Evolutionary conservation across 345 rosid genomes (phyloP).

Genomic region (Citrus mangshanensis): DNA sequence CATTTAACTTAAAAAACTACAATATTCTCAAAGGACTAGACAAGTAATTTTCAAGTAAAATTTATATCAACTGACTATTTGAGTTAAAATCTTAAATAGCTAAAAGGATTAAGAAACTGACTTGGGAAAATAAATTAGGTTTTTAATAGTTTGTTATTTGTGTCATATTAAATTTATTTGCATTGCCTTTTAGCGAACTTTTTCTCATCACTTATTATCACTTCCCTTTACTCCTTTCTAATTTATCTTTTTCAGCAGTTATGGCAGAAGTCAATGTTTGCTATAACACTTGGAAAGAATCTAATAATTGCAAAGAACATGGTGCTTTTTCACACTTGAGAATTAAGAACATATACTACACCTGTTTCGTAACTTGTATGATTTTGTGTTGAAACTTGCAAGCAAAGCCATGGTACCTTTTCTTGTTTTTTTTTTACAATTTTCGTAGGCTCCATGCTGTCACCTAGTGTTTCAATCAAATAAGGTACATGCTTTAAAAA

Average conservation of each 20-base stretch:
- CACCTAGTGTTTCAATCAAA: neutral
- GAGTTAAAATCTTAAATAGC: too few relatives aligned
- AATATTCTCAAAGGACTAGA: too few relatives aligned
- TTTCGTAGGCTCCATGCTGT: neutral
- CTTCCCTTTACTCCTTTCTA: neutral
- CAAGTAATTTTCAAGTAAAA: accelerated
- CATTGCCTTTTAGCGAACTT: too few relatives aligned
- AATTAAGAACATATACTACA: neutral
- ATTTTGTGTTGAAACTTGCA: neutral
- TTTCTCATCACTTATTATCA: too few relatives aligned
- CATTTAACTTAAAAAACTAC: too few relatives aligned
- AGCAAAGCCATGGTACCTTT: neutral
- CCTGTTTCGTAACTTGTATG: neutral
- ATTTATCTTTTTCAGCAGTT: neutral
- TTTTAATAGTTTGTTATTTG: too few relatives aligned
- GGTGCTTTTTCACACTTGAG: neutral
- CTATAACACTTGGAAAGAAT: neutral
- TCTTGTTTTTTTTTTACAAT: neutral
- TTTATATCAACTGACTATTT: too few relatives aligned
- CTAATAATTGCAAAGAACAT: neutral
- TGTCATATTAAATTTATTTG: too few relatives aligned
- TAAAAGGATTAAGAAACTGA: too few relatives aligned
- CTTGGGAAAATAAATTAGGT: too few relatives aligned
- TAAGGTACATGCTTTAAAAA: too few relatives aligned
- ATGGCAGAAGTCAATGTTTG: slow-evolving; percentile 7